Conservation (phyloP, 2,329 filamentous ascomycete genomes). For the Scedosporium dehoogii region DNA sequence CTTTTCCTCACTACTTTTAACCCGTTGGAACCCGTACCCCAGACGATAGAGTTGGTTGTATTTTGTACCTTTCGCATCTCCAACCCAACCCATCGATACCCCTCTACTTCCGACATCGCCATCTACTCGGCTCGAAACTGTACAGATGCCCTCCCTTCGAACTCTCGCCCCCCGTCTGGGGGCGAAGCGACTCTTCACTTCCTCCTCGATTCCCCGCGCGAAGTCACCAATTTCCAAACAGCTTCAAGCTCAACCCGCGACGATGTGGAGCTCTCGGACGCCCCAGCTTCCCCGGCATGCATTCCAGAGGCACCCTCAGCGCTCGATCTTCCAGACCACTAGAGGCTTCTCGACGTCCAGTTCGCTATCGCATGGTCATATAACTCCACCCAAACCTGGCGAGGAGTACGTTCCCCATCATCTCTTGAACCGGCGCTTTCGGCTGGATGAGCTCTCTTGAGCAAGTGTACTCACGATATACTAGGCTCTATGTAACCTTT, state of each 20-base stretch:
- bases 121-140: background rate
- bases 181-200: background rate
- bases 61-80: too few relatives aligned
- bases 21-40: too few relatives aligned
- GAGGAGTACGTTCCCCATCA: slow-evolving; percentile 61
- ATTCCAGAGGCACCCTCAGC: background rate
- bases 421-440: background rate
- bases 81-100: background rate
- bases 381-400: slow-evolving; percentile 75
- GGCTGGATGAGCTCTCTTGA: background rate
- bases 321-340: background rate
- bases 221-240: background rate
- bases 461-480: background rate
- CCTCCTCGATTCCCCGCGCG: background rate
- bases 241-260: background rate
- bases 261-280: background rate
- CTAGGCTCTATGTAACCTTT: slow-evolving; percentile 79
- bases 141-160: background rate
- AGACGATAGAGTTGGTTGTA: too few relatives aligned
- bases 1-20: too few relatives aligned
- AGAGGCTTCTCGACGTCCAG: background rate
- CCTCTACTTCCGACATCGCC: background rate
- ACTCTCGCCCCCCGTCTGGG: background rate
- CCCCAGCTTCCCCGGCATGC: background rate
- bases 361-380: slow-evolving; percentile 58